Conservation (phyloP, 2,329 filamentous ascomycete species). For the Epichloe glyceriae region DNA sequence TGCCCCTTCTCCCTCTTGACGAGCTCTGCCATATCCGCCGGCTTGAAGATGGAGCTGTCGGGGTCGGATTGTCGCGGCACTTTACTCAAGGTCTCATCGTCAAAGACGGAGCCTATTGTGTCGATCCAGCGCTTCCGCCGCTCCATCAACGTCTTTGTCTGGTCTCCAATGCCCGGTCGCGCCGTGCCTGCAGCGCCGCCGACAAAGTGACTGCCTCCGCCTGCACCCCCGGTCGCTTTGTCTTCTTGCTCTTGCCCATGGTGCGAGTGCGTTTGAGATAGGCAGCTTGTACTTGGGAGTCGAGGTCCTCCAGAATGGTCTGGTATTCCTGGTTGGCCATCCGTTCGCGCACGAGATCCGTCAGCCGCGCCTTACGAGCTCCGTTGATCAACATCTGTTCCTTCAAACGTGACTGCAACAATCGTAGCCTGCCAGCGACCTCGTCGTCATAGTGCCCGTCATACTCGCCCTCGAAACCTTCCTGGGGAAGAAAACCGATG, state of each 20-base stretch:
- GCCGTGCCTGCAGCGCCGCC: conserved; percentile 50
- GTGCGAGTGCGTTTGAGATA: conserved; percentile 93
- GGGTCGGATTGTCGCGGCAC: conserved; percentile 57
- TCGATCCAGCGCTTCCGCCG: conserved; percentile 79
- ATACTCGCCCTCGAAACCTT: conserved; percentile 58
- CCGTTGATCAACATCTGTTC: conserved; percentile 80
- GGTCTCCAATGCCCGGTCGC: conserved; percentile 75
- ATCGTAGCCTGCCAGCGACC: conserved; percentile 76
- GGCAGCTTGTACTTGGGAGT: conserved; percentile 85
- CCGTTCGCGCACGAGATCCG: conserved; percentile 78
- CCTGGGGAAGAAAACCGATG: conserved; percentile 70
- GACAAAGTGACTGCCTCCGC: conserved; percentile 53
- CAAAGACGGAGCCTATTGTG: conserved; percentile 81
- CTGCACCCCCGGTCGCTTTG: conserved; percentile 67
- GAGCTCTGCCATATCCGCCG: conserved; percentile 56
- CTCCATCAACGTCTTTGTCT: conserved; percentile 87
- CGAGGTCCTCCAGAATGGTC: conserved; percentile 92
- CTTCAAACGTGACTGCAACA: conserved; percentile 70
- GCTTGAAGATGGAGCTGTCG: conserved; percentile 58
- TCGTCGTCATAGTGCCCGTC: conserved; percentile 89
- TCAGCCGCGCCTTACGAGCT: conserved; percentile 73
- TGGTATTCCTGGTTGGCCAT: conserved; percentile 96
- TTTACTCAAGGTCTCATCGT: conserved; percentile 61
- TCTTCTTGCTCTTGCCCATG: conserved; percentile 87
- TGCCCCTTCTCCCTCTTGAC: conserved; percentile 66